Percentiles rank a stretch among this genome's conserved stretches.
Evolutionary conservation across 129 eudicot genomes (phyloP).

Genomic region (Silybum marianum): DNA sequence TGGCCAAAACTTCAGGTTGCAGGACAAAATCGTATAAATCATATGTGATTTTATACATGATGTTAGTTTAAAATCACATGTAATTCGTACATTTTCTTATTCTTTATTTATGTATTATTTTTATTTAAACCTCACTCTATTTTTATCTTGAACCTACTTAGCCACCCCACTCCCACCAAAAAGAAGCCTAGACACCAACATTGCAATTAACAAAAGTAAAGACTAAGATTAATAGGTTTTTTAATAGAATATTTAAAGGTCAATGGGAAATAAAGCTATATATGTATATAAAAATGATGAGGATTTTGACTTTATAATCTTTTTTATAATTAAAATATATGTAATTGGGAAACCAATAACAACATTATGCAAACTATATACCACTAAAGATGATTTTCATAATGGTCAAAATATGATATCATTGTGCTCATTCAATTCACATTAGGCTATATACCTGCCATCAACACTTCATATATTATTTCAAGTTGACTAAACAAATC

Average conservation of each 20-base stretch:
- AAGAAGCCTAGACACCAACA: not conserved
- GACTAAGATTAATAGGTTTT: not conserved
- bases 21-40: too few species aligned
- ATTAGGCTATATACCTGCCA: not conserved
- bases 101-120: too few species aligned
- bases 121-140: too few species aligned
- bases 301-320: slow-evolving; percentile 5
- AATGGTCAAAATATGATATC: slow-evolving; percentile 17
- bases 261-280: not conserved
- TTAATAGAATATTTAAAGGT: not conserved
- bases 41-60: too few species aligned
- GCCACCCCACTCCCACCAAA: slow-evolving; percentile 1
- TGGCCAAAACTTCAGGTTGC: too few species aligned
- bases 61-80: too few species aligned
- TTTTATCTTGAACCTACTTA: too few species aligned
- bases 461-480: not conserved
- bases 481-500: not conserved
- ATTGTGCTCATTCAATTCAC: not conserved
- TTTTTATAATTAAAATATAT: not conserved
- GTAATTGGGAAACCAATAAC: slow-evolving; percentile 10
- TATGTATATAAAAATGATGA: not conserved
- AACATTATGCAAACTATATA: slow-evolving; percentile 14
- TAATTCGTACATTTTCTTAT: too few species aligned
- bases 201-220: not conserved
- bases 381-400: slow-evolving; percentile 22